Conservation (phyloP, 2,329 filamentous ascomycete species). For the Fonsecaea monophora region DNA sequence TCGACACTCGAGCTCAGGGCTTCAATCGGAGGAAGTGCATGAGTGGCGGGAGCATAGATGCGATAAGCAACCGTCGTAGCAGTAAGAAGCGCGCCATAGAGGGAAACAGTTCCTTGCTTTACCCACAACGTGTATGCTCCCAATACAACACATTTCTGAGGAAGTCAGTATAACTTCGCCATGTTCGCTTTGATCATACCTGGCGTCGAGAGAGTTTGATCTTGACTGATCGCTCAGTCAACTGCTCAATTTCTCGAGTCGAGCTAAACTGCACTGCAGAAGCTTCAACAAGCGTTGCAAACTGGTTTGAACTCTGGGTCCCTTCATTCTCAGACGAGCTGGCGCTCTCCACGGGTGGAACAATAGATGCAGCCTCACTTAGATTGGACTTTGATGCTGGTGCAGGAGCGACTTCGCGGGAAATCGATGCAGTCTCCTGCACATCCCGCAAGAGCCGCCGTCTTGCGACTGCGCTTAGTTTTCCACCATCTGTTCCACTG, state of each 20-base stretch:
- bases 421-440: constrained; percentile 19
- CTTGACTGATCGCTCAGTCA: constrained; percentile 30
- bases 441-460: constrained; percentile 30
- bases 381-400: constrained; percentile 3
- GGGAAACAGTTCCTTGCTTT: constrained; percentile 60
- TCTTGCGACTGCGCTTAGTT: constrained; percentile 33
- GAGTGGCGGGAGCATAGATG: constrained; percentile 63
- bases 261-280: constrained; percentile 35
- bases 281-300: constrained; percentile 33
- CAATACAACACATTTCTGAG: constrained; percentile 51
- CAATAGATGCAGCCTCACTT: constrained; percentile 2
- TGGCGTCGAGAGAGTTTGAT: constrained; percentile 36
- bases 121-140: constrained; percentile 66
- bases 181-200: constrained; percentile 19
- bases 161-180: constrained; percentile 10
- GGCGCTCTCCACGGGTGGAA: neutral
- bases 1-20: constrained; percentile 32
- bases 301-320: constrained; percentile 29
- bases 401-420: constrained; percentile 2
- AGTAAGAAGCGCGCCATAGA: constrained; percentile 65
- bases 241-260: constrained; percentile 32
- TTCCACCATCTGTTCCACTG: constrained; percentile 26
- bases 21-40: constrained; percentile 62
- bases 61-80: constrained; percentile 53
- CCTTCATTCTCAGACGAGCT: neutral